Evolutionary conservation across 345 rosid species (phyloP).

Genomic region (Gossypium raimondii): DNA sequence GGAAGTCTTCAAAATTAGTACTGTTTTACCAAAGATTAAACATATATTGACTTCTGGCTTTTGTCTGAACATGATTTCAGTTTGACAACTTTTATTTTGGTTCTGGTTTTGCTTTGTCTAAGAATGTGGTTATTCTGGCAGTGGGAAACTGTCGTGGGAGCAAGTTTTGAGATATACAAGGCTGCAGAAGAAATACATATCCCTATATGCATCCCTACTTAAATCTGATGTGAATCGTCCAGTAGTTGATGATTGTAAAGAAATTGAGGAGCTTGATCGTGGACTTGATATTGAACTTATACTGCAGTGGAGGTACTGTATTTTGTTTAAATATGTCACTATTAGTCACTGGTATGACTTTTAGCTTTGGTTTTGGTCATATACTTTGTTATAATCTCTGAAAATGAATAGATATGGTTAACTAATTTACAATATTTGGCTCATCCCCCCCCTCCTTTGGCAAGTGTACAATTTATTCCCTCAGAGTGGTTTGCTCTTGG

Average conservation of each 20-base stretch:
- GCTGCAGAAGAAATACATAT: slow-evolving; percentile 81
- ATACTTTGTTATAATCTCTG: not conserved
- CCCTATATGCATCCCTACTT: slow-evolving; percentile 79
- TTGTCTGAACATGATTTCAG: not conserved
- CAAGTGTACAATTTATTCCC: not conserved
- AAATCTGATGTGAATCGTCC: slow-evolving; percentile 64
- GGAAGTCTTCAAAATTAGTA: not conserved
- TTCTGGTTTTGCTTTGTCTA: slow-evolving; percentile 26
- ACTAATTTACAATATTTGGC: not conserved
- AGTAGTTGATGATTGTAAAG: slow-evolving; percentile 69
- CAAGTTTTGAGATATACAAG: slow-evolving; percentile 68
- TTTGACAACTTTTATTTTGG: not conserved
- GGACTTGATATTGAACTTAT: slow-evolving; percentile 85
- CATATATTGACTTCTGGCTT: not conserved
- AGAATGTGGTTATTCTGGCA: slow-evolving; percentile 47
- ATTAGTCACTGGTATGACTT: not conserved
- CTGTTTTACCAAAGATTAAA: not conserved
- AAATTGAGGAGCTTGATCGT: slow-evolving; percentile 78
- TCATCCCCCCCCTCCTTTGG: not conserved
- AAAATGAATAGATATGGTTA: not conserved
- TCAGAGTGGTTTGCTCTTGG: not conserved
- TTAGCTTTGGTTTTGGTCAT: not conserved
- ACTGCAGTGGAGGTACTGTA: slow-evolving; percentile 86
- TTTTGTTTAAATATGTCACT: slow-evolving; percentile 12
- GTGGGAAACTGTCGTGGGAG: slow-evolving; percentile 95